A percentile compares a stretch with the other conserved stretches of the same genome.
Evolutionary conservation across 1,139 yeast species (phyloP).

Genomic region (Yamadazyma taylorii): DNA sequence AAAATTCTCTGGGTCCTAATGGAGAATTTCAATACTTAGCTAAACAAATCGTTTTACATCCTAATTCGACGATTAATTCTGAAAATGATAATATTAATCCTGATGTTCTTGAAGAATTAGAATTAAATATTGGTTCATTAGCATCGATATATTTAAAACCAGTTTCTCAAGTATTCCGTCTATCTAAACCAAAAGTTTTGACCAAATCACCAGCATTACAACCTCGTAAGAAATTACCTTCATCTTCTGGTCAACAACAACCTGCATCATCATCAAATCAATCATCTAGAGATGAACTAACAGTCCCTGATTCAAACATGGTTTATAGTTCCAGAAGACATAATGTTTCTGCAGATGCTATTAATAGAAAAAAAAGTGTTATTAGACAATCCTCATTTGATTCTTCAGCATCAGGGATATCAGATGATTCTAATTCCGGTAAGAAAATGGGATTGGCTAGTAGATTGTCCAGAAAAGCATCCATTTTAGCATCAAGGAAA

Average conservation of each 20-base stretch:
- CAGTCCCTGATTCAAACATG: slow-evolving; percentile 6
- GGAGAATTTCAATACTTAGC: slow-evolving; percentile 42
- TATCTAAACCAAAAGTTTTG: slow-evolving; percentile 55
- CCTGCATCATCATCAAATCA: slow-evolving; percentile 10
- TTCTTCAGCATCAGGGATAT: slow-evolving; percentile 13
- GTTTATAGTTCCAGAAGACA: slow-evolving; percentile 11
- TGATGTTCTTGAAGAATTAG: slow-evolving; percentile 72
- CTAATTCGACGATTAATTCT: slow-evolving; percentile 61
- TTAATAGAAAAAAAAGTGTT: slow-evolving; percentile 15
- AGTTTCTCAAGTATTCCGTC: slow-evolving; percentile 72
- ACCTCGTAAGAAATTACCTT: slow-evolving; percentile 15
- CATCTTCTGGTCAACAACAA: slow-evolving; percentile 7
- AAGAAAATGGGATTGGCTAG: slow-evolving; percentile 25
- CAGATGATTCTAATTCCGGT: slow-evolving; percentile 13
- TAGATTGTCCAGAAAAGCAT: slow-evolving; percentile 34
- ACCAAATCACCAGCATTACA: slow-evolving; percentile 66
- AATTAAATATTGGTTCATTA: slow-evolving; percentile 75
- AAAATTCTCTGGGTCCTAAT: slow-evolving; percentile 21
- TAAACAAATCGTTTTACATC: slow-evolving; percentile 58
- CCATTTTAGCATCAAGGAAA: slow-evolving; percentile 27
- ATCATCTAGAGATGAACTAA: slow-evolving; percentile 12
- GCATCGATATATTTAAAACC: slow-evolving; percentile 88
- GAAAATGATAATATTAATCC: slow-evolving; percentile 76
- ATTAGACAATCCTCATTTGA: slow-evolving; percentile 18
- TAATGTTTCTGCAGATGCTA: slow-evolving; percentile 13